A percentile compares a stretch with the other conserved stretches of the same genome.
These are phyloP conservation scores for Trichoderma atroviride DNA, from an alignment of 2,329 filamentous ascomycete genomes.

Conservation along the genomic window DNA sequence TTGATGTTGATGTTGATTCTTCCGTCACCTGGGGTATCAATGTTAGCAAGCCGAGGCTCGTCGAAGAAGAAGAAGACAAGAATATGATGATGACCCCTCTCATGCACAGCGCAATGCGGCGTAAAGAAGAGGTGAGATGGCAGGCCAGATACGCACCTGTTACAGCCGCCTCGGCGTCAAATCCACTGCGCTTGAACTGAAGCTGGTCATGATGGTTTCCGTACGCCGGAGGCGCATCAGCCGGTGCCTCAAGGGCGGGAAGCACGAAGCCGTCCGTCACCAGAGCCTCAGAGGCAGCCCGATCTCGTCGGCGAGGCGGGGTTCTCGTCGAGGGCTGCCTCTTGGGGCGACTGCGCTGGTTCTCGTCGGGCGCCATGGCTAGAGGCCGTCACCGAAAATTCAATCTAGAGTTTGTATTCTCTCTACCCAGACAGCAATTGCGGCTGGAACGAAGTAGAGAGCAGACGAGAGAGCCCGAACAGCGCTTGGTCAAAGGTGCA, in stretches of 20 bases:
- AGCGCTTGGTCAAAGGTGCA: background rate
- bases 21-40: constrained; percentile 62
- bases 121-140: constrained; percentile 10
- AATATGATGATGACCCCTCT: background rate
- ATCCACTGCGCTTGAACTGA: constrained; percentile 63
- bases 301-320: constrained; percentile 28
- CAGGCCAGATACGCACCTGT: constrained; percentile 46
- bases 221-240: constrained; percentile 59
- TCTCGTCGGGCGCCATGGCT: constrained; percentile 36
- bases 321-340: constrained; percentile 13
- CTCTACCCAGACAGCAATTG: background rate
- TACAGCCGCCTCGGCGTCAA: constrained; percentile 63
- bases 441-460: background rate
- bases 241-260: constrained; percentile 45
- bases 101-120: background rate
- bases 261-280: constrained; percentile 46
- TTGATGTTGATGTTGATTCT: constrained; percentile 80
- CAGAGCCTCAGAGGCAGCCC: constrained; percentile 33
- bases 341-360: constrained; percentile 33
- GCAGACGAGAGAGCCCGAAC: background rate
- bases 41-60: background rate
- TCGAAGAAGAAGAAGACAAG: background rate
- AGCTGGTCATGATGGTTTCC: constrained; percentile 59
- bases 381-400: background rate
- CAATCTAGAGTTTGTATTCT: background rate